phyloP scores from a whole-genome alignment of 2,329 filamentous ascomycete genomes.

The Penicillium sp. region DNA sequence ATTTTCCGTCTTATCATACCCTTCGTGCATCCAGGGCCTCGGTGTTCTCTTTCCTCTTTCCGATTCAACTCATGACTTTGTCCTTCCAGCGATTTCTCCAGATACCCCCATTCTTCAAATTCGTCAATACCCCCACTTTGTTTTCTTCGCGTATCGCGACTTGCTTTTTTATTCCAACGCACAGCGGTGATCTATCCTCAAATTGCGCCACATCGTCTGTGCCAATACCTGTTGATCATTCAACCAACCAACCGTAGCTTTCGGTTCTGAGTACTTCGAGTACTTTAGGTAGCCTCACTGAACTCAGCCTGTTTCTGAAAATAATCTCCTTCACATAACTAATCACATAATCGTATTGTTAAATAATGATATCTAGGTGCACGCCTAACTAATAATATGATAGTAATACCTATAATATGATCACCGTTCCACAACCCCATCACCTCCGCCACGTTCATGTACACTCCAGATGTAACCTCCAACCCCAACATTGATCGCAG shows the following conservation, averaged over 20 bases:
- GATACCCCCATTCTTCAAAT: slow-evolving; percentile 12
- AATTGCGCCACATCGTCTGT: slow-evolving; percentile 6
- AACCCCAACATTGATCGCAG: slow-evolving; percentile 1
- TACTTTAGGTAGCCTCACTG: slow-evolving; percentile 7
- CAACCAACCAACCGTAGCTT: neutral
- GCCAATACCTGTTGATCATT: slow-evolving; percentile 2
- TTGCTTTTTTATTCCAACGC: neutral
- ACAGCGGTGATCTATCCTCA: slow-evolving; percentile 1
- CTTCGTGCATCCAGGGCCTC: slow-evolving; percentile 16
- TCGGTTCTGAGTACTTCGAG: neutral
- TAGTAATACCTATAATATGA: no score
- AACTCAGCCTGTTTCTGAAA: slow-evolving; percentile 4
- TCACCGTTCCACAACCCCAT: no score
- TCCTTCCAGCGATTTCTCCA: slow-evolving; percentile 19
- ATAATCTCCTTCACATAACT: neutral
- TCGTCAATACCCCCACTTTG: slow-evolving; percentile 15
- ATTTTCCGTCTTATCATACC: slow-evolving; percentile 7
- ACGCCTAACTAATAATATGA: no score
- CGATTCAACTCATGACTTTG: slow-evolving; percentile 12
- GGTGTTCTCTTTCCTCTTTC: slow-evolving; percentile 16
- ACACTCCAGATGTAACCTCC: slow-evolving; percentile 1
- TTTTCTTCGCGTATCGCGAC: slow-evolving; percentile 2
- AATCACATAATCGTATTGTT: no score
- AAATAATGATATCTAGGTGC: neutral
- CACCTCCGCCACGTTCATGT: slow-evolving; percentile 6